Evolutionary conservation across 306 rosid species (phyloP).

Genomic region (Cucurbita maxima): DNA sequence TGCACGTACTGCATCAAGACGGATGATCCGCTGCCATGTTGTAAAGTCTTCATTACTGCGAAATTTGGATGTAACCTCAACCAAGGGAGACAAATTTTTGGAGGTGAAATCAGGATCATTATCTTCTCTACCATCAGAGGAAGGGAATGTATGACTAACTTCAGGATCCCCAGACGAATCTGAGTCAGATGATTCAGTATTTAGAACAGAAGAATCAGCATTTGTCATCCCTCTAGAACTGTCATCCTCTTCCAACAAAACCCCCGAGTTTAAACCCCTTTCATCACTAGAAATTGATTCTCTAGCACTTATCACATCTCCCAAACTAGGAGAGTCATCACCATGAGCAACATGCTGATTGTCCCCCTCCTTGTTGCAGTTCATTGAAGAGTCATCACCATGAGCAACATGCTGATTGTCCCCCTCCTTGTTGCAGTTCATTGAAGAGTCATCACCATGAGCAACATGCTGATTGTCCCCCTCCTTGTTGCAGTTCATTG

Average conservation of each 20-base stretch:
- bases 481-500: constrained; percentile 21
- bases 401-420: constrained; percentile 26
- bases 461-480: constrained; percentile 17
- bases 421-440: constrained; percentile 33
- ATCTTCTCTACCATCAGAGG: constrained; percentile 28
- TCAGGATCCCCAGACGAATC: too few relatives aligned
- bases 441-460: constrained; percentile 51
- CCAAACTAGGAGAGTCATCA: constrained; percentile 80
- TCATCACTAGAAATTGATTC: constrained; percentile 88
- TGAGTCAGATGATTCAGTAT: too few relatives aligned
- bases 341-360: not conserved
- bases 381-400: constrained; percentile 20
- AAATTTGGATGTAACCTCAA: constrained; percentile 24
- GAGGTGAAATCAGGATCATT: constrained; percentile 18
- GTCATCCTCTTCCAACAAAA: constrained; percentile 54
- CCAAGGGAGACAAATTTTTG: constrained; percentile 40
- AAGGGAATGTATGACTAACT: too few relatives aligned
- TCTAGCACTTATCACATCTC: constrained; percentile 75
- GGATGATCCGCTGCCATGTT: constrained; percentile 90
- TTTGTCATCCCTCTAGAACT: constrained; percentile 24
- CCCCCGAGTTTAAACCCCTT: constrained; percentile 32
- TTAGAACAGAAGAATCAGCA: constrained; percentile 16
- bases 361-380: too few relatives aligned
- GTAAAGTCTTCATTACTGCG: constrained; percentile 54
- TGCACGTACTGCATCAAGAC: constrained; percentile 89